Evolutionary conservation across 192 early-diverging fungal species (phyloP), one percentile per base, ranked within the genome.

Genomic region (Entomortierella beljakovae): DNA sequence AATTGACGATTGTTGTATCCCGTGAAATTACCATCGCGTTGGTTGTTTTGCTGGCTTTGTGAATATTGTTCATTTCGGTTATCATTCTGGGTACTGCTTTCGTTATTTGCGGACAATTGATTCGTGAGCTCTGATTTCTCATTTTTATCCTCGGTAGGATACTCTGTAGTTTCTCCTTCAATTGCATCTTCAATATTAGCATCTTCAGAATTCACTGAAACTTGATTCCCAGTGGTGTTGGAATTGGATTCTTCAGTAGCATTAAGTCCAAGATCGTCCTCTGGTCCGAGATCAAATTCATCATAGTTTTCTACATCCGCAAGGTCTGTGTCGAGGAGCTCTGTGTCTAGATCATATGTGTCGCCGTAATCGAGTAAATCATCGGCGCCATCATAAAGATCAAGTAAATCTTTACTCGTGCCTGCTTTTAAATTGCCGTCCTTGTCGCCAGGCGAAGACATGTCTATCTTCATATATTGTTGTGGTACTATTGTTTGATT

Each of bases 311-410:
- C 73, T 2, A 46, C 64, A 7, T n/a, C 31, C 8, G 15, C 34
- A 5, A 68, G 46, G 11, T 69, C 67, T 6, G 33, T 23, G 48
- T 54, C 66, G 28, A 61, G 68, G 26, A 67, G 11, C 9, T 76
- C 72, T 29, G 72, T 53, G 25, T 70, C 75, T n/a, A 70, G 54
- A 37, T 79, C 75, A 35, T 54, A 57, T 26, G 38, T 16, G n/a
- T 79, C 75, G 40, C 67, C 75, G 29, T 79, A 79, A 31, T 79
- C 75, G 48, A 79, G 65, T 2, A 76, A 33, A 16, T 79, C 75
- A 20, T 70, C 65, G 2, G 55, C 54, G 15, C 37, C 56, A 23
- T 68, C 75, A 20, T 65, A 64, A 33, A 79, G 62, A 59, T 70
- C 62, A 0, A 79, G 31, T 25, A 46, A 11, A 25, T 79, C 68